A percentile compares a stretch with the other conserved stretches of the same genome.
Evolutionary conservation across 495 filamentous ascomycete genomes (phyloP).

Genomic region (Parathielavia appendiculata): DNA sequence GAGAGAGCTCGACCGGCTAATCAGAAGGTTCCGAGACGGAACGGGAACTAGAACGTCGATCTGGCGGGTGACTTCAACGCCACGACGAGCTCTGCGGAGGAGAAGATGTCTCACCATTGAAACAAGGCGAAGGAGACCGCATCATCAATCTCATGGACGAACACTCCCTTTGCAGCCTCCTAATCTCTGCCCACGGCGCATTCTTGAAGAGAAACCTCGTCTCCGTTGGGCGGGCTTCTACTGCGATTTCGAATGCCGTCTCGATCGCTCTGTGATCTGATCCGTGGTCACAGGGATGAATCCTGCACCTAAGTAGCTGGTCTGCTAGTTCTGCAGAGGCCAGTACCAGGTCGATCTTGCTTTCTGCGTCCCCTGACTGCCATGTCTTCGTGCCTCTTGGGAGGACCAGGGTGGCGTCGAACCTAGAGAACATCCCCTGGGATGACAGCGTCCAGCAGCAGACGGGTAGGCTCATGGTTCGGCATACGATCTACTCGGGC

Average conservation of each 20-base stretch:
- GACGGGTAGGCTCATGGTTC: neutral
- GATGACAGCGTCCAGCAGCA: neutral
- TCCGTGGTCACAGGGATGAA: neutral
- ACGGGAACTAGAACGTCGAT: neutral
- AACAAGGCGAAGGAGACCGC: conserved; percentile 11
- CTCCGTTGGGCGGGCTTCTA: neutral
- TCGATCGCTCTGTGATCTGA: neutral
- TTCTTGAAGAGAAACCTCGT: neutral
- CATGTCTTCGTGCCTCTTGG: neutral
- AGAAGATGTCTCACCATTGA: conserved; percentile 7
- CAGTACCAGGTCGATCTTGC: neutral
- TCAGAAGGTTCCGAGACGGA: neutral
- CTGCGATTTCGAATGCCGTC: too few species aligned
- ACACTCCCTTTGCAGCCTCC: conserved; percentile 8
- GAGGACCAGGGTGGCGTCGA: neutral
- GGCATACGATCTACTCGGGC: too few species aligned
- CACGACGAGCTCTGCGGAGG: conserved; percentile 6
- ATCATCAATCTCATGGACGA: conserved; percentile 24
- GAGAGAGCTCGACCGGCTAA: too few species aligned
- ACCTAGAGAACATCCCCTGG: neutral
- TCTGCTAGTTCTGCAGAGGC: too few species aligned
- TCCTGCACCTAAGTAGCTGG: too few species aligned
- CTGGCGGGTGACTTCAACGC: too few species aligned
- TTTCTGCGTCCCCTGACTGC: too few species aligned
- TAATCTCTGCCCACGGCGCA: neutral